Conservation (phyloP, 73 alveolate genomes). For the Tetrahymena malaccensis region DNA sequence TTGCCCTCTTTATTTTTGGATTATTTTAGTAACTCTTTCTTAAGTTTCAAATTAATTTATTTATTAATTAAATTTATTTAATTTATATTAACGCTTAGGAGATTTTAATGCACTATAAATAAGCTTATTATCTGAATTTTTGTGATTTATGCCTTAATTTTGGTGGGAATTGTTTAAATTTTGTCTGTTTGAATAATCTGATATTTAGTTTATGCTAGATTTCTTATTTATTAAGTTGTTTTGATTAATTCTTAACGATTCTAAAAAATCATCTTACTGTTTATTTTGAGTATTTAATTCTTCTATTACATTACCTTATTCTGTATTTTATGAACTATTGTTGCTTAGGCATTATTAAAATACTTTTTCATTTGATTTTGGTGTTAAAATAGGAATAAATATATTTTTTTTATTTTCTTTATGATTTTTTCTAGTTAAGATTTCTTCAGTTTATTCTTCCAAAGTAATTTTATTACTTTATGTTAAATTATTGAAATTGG, state of each 20-base stretch:
- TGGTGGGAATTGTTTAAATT: too few relatives aligned
- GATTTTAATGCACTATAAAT: too few relatives aligned
- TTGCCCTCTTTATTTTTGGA: too few relatives aligned
- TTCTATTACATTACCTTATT: neutral
- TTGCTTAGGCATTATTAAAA: neutral
- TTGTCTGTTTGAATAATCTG: neutral
- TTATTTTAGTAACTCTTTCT: neutral
- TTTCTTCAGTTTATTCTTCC: neutral
- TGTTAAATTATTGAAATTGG: neutral
- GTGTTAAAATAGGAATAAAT: neutral
- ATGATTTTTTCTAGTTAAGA: neutral
- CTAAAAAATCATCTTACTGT: neutral
- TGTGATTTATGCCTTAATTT: too few relatives aligned
- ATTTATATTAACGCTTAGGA: too few relatives aligned
- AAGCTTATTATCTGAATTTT: too few relatives aligned
- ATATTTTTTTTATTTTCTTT: too few relatives aligned
- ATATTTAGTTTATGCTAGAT: neutral
- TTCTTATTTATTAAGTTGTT: too few relatives aligned
- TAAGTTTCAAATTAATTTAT: neutral
- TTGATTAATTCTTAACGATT: neutral
- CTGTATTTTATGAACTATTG: neutral
- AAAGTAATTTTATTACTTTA: too few relatives aligned
- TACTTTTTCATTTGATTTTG: neutral
- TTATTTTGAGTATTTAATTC: neutral
- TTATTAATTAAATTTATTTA: too few relatives aligned